phyloP scores from a whole-genome alignment of 2,329 filamentous ascomycete species.

The Apiospora aurea region DNA sequence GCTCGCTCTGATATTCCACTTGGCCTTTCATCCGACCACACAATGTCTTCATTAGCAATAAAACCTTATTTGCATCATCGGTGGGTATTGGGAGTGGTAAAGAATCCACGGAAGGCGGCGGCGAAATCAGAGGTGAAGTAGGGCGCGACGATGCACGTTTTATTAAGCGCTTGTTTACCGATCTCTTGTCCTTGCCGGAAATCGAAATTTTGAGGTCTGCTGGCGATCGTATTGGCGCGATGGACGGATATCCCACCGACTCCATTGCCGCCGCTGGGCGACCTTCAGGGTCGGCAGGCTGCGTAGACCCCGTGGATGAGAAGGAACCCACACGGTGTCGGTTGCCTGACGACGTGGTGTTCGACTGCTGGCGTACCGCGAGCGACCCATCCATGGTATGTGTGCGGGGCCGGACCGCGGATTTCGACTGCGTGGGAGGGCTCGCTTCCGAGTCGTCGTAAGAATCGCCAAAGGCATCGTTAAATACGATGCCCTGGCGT shows the following conservation, averaged over 20 bases:
- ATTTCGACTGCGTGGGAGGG: slow-evolving; percentile 45
- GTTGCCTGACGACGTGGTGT: slow-evolving; percentile 51
- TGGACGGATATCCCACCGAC: slow-evolving; percentile 51
- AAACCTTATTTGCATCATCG: slow-evolving; percentile 73
- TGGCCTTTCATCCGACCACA: slow-evolving; percentile 83
- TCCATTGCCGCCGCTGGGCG: slow-evolving; percentile 50
- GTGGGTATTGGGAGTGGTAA: slow-evolving; percentile 66
- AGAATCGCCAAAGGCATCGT: slow-evolving; percentile 60
- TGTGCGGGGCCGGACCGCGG: slow-evolving; percentile 58
- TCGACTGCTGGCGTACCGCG: slow-evolving; percentile 53
- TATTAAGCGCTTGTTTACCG: slow-evolving; percentile 57
- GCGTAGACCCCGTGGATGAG: slow-evolving; percentile 66
- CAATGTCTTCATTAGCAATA: slow-evolving; percentile 78
- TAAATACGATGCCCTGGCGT: slow-evolving; percentile 67
- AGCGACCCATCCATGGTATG: slow-evolving; percentile 63
- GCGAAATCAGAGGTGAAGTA: slow-evolving; percentile 61
- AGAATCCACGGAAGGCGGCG: slow-evolving; percentile 65
- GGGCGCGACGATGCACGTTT: slow-evolving; percentile 65
- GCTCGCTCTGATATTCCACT: slow-evolving; percentile 73
- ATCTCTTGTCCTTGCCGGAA: slow-evolving; percentile 55
- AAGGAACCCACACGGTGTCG: slow-evolving; percentile 75
- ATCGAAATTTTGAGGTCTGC: slow-evolving; percentile 46
- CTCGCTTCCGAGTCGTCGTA: slow-evolving; percentile 56
- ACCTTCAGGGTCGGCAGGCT: slow-evolving; percentile 54
- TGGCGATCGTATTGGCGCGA: slow-evolving; percentile 41